Evolutionary conservation across 2,329 filamentous ascomycete species (phyloP), one percentile per base, ranked within the genome.

Genomic region (Zopfia rhizophila): DNA sequence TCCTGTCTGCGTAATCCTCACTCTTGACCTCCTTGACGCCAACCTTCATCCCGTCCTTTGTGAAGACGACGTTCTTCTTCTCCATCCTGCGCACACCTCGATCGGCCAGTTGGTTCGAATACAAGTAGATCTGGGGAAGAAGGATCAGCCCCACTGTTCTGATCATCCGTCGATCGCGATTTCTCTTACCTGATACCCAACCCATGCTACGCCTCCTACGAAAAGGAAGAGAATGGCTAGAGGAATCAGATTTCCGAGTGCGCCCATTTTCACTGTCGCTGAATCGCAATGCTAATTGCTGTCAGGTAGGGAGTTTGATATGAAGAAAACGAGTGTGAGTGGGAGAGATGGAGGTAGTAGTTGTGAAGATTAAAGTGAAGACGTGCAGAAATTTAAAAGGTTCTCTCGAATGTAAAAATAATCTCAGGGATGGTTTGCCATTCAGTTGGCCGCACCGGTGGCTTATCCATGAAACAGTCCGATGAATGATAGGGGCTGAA

Each of bases 1-100:
- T 91, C 61, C 78, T 79, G 60, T 91, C 89, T 61, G 89, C 83
- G 66, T 90, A 90, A 35, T 81, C 82, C 73, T 91, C 89, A 41
- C 82, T 80, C 55, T 81, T 79, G 37, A 88, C 72, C 50, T 90
- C 79, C 72, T 86, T 88, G 51, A 92, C 81, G 36, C 85, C 85
- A 31, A 92, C 87, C 61, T 83, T 82, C 50, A 89, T 74, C 43
- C 89, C 89, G 45, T 91, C 88, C 68, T 89, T 90, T 27, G 85
- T 87, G 71, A 91, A 88, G 28, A 84, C 78, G 45, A 92, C 82
- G 67, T 91, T 88, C 75, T 88, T 89, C 74, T 84, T 84, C 68
- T 86, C 84, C 82, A 91, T 88, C 64, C 84, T 84, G 71, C 87
- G 79, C 36, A 81, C 82, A 33, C 88, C 87, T 47, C 82, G 79